Conservation (phyloP, 2,329 filamentous ascomycete species). For the Raffaelea ambrosiae region DNA sequence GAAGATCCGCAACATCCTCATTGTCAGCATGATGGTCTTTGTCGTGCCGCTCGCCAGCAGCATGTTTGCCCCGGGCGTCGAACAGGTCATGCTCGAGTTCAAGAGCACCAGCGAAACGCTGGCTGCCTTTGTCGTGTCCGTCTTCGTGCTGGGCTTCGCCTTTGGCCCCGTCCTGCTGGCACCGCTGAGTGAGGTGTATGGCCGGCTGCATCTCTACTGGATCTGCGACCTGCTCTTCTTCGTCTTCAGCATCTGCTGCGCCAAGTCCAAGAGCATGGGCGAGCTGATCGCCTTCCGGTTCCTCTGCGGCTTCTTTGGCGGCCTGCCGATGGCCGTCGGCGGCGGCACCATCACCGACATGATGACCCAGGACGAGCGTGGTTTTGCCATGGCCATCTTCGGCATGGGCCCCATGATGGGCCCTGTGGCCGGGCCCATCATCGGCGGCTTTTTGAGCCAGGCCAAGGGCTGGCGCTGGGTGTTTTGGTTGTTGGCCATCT, state of each 20-base stretch:
- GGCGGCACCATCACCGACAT: slow-evolving; percentile 60
- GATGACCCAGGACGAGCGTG: slow-evolving; percentile 47
- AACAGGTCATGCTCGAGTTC: slow-evolving; percentile 13
- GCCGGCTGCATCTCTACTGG: slow-evolving; percentile 39
- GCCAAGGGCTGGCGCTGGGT: slow-evolving; percentile 39
- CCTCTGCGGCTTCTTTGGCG: slow-evolving; percentile 53
- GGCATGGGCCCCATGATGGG: slow-evolving; percentile 35
- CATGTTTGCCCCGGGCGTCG: slow-evolving; percentile 20
- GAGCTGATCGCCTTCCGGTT: slow-evolving; percentile 51
- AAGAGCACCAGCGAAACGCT: slow-evolving; percentile 10
- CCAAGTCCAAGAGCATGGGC: slow-evolving; percentile 36
- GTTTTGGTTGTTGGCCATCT: slow-evolving; percentile 38
- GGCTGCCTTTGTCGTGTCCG: slow-evolving; percentile 13
- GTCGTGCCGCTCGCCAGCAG: slow-evolving; percentile 12
- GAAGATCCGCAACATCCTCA: slow-evolving; percentile 1
- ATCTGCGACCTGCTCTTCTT: slow-evolving; percentile 31
- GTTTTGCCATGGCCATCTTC: slow-evolving; percentile 45
- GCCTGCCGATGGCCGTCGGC: slow-evolving; percentile 54
- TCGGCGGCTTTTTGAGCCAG: slow-evolving; percentile 32
- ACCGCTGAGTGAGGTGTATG: slow-evolving; percentile 52
- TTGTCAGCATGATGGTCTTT: background rate
- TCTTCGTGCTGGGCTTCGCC: slow-evolving; percentile 22
- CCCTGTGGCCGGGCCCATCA: slow-evolving; percentile 37
- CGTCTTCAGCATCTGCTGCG: slow-evolving; percentile 33
- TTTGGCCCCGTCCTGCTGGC: slow-evolving; percentile 50